Evolutionary conservation across 192 early-diverging fungal genomes (phyloP), one percentile per base, ranked within the genome.

Genomic region (Obelidium mucronatum): DNA sequence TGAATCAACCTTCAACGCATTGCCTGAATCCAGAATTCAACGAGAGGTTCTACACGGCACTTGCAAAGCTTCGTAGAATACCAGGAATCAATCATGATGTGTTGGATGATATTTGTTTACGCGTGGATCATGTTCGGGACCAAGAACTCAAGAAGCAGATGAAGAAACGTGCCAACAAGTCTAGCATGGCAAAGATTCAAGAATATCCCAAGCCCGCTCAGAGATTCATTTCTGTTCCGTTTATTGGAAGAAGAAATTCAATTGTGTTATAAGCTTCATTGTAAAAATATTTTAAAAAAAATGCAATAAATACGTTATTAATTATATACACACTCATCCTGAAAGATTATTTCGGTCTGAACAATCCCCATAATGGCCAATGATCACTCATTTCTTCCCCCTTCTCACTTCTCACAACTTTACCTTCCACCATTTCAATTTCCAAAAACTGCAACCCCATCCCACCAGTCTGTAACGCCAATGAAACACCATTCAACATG

Each of bases 381-480:
- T 76, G 75, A 24, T 68, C 75, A 54, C 75, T 76, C 64, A 76
- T 51, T 35, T 76, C 75, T n/a, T 52, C 48, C 8, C 75, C 64
- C 0, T 11, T 42, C 36, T 66, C 75, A 53, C 30, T 22, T 24
- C 31, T 55, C 6, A 66, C 65, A 6, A 76, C 65, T 19, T 34
- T 17, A 11, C 75, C 75, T 26, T 56, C 75, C 8, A 76, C 75
- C 75, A 66, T 69, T 30, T 76, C 65, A n/a, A 76, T 28, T 1
- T 66, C 63, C 51, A 76, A 39, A 58, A 76, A 76, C 30, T 30
- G 4, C 28, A 76, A 6, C 2, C 4, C 33, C 35, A 42, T 22
- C 13, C 60, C 73, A 59, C 70, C 70, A 59, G 17, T 15, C 4
- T 36, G 17, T 22, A 72, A n/a, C 1, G 26, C 11, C 70, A 72